phyloP scores from a whole-genome alignment of 352 stramenopile species.

The Phytophthora foliorum region DNA sequence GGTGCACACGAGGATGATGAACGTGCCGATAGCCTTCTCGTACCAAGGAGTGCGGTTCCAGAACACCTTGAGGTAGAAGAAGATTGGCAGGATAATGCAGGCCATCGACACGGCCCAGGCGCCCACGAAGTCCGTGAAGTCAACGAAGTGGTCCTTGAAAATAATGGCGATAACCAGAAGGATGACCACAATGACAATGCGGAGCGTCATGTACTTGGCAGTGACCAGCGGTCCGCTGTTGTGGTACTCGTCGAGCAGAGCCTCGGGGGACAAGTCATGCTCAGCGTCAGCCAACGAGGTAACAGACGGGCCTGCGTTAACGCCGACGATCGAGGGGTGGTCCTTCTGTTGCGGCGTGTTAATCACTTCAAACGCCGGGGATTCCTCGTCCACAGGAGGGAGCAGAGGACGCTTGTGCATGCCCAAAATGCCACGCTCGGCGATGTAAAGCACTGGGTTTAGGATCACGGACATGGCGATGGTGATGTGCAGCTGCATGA shows the following conservation, averaged over 20 bases:
- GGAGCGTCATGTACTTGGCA: constrained; percentile 55
- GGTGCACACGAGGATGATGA: constrained; percentile 52
- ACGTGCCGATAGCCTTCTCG: constrained; percentile 46
- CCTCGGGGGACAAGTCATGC: constrained; percentile 41
- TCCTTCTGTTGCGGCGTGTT: constrained; percentile 38
- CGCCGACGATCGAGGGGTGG: constrained; percentile 13
- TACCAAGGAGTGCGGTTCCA: constrained; percentile 58
- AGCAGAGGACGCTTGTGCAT: constrained; percentile 62
- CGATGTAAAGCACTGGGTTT: constrained; percentile 67
- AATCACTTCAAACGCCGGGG: constrained; percentile 35
- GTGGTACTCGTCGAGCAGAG: constrained; percentile 50
- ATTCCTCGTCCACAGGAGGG: constrained; percentile 37
- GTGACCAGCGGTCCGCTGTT: constrained; percentile 47
- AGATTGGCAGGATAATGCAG: constrained; percentile 76
- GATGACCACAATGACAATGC: constrained; percentile 51
- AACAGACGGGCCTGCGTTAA: constrained; percentile 32
- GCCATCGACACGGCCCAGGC: constrained; percentile 65
- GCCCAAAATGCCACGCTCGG: constrained; percentile 60
- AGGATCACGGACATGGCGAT: constrained; percentile 71
- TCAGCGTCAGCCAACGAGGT: constrained; percentile 45
- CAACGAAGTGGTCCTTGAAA: constrained; percentile 74
- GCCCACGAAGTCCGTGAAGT: constrained; percentile 78
- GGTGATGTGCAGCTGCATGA: constrained; percentile 76
- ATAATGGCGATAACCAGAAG: constrained; percentile 60
- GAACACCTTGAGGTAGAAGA: constrained; percentile 81